phyloP scores from a whole-genome alignment of 306 rosid species.

The Canavalia ensiformis region DNA sequence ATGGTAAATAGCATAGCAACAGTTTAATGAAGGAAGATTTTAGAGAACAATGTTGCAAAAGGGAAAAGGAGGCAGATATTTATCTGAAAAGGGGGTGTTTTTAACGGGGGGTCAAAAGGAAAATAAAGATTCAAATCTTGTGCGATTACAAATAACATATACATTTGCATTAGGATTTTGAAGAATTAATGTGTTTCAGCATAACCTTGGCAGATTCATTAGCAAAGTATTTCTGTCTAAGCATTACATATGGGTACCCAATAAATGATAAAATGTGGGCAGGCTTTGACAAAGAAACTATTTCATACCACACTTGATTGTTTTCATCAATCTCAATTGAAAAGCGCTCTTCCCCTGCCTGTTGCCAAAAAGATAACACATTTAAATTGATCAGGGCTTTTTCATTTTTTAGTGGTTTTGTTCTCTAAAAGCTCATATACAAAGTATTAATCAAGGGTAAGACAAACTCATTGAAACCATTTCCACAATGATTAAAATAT shows the following conservation, averaged over 20 bases:
- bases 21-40: constrained; percentile 23
- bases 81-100: background rate
- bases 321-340: constrained; percentile 84
- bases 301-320: constrained; percentile 94
- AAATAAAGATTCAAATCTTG: constrained; percentile 20
- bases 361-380: constrained; percentile 46
- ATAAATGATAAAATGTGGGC: constrained; percentile 77
- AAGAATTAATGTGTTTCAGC: constrained; percentile 60
- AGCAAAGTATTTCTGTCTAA: constrained; percentile 87
- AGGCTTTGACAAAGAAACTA: constrained; percentile 91
- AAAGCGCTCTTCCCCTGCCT: constrained; percentile 98
- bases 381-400: background rate
- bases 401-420: background rate
- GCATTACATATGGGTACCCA: constrained; percentile 84
- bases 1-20: constrained; percentile 10
- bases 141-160: constrained; percentile 6
- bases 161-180: constrained; percentile 51
- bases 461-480: constrained; percentile 32
- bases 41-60: constrained; percentile 16
- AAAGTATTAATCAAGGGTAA: constrained; percentile 23
- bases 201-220: constrained; percentile 77
- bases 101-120: background rate
- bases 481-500: constrained; percentile 30
- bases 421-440: constrained; percentile 26
- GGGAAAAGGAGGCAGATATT: constrained; percentile 1